phyloP scores from a whole-genome alignment of 176 grass and related monocot species.

The Typha latifolia region DNA sequence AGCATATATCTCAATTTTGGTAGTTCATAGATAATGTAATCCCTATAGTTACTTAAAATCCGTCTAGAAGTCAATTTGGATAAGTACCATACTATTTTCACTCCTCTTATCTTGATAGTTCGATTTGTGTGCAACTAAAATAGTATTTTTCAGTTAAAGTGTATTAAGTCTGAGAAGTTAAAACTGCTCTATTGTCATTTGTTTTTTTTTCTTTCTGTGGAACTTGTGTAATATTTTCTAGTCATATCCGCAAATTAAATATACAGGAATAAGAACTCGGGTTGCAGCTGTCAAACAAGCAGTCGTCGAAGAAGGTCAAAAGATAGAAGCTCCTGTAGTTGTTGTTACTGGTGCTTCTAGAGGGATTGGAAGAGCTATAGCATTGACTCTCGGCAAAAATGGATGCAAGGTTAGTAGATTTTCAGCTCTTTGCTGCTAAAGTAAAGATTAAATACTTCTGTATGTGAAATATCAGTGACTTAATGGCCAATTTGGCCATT shows the following conservation, averaged over 20 bases:
- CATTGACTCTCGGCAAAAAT: slow-evolving; percentile 78
- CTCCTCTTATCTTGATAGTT: no score
- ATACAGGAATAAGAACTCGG: slow-evolving; percentile 56
- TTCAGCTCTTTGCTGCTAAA: background rate
- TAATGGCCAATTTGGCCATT: background rate
- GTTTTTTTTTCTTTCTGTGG: slow-evolving; percentile 1
- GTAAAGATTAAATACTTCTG: background rate
- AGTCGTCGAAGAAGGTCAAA: slow-evolving; percentile 25
- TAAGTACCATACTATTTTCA: no score
- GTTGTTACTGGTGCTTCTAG: slow-evolving; percentile 90
- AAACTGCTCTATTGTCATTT: no score
- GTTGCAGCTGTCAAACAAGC: slow-evolving; percentile 54
- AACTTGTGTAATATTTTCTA: background rate
- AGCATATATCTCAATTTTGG: no score
- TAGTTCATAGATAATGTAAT: no score
- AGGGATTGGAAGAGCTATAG: slow-evolving; percentile 74
- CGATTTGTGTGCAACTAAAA: no score
- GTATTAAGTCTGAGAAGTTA: no score
- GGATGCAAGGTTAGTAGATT: slow-evolving; percentile 72
- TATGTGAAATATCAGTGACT: slow-evolving; percentile 1
- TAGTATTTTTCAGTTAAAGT: no score
- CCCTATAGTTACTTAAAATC: no score
- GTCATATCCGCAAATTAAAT: slow-evolving; percentile 13
- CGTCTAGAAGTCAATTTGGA: no score
- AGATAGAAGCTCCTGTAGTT: slow-evolving; percentile 80